phyloP scores from a whole-genome alignment of 176 grass and related monocot genomes.

The Cenchrus fungigraminus region DNA sequence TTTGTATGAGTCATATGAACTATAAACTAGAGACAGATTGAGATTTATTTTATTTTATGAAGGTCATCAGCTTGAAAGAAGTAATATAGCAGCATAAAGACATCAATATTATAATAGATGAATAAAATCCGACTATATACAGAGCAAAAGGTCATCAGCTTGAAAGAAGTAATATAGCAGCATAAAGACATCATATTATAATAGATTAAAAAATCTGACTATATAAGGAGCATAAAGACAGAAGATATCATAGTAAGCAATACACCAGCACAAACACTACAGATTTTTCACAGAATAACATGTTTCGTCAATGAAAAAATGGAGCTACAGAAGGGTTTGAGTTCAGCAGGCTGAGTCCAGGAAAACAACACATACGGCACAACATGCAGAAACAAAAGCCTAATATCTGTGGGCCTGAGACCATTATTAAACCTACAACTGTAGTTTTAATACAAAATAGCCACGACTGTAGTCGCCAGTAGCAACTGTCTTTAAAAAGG shows the following conservation, averaged over 20 bases:
- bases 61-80: not conserved
- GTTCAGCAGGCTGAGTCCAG: not conserved
- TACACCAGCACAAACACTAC: not conserved
- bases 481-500: not conserved
- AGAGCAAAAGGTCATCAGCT: not conserved
- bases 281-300: not conserved
- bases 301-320: not conserved
- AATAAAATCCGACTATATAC: not conserved
- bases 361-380: not conserved
- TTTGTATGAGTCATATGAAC: conserved; percentile 18
- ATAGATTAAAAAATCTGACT: not conserved
- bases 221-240: not conserved
- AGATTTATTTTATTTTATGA: conserved; percentile 13
- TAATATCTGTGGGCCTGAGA: not conserved
- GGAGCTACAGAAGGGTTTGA: not conserved
- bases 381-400: not conserved
- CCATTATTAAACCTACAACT: not conserved
- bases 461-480: not conserved
- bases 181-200: not conserved
- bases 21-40: not conserved
- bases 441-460: not conserved
- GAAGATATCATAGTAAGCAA: not conserved
- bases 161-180: not conserved
- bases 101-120: not conserved
- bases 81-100: not conserved